phyloP scores from a whole-genome alignment of 164 flowering plant species.

The Malania oleifera region DNA sequence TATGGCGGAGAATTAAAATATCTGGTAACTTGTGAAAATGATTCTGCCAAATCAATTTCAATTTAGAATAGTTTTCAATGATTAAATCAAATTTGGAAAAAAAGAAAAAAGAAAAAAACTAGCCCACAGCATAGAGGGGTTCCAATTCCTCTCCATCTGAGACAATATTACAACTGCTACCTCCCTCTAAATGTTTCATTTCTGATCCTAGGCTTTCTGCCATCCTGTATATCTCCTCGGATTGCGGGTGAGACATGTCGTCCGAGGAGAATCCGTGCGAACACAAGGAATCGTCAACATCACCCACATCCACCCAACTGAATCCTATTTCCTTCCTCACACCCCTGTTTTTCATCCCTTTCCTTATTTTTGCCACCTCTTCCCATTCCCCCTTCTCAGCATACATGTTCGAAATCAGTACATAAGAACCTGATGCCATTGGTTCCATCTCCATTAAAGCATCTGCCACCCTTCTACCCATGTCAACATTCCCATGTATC shows the following conservation, averaged over 20 bases:
- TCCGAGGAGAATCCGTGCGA: conserved; percentile 75
- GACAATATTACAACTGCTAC: neutral
- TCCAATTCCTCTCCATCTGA: neutral
- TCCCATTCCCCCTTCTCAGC: conserved; percentile 94
- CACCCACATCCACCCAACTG: conserved; percentile 86
- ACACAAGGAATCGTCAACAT: conserved; percentile 30
- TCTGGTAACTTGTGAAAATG: no score
- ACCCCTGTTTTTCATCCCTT: conserved; percentile 60
- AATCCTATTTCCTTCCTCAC: conserved; percentile 78
- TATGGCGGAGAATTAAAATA: no score
- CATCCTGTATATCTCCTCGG: conserved; percentile 55
- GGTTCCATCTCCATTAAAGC: conserved; percentile 66
- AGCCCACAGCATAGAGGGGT: neutral
- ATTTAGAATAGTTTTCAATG: no score
- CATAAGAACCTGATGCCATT: conserved; percentile 67
- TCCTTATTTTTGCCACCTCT: conserved; percentile 65
- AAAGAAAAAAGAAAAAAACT: no score
- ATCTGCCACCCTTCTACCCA: conserved; percentile 55
- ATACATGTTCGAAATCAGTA: conserved; percentile 77
- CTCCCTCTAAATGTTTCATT: conserved; percentile 36
- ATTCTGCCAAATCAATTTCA: no score
- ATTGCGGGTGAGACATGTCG: conserved; percentile 61
- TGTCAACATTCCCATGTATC: conserved; percentile 69
- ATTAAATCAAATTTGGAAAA: no score
- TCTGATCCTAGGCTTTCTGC: conserved; percentile 49